Conservation (phyloP, 768 basidiomycete genomes). For the Postia placenta region DNA sequence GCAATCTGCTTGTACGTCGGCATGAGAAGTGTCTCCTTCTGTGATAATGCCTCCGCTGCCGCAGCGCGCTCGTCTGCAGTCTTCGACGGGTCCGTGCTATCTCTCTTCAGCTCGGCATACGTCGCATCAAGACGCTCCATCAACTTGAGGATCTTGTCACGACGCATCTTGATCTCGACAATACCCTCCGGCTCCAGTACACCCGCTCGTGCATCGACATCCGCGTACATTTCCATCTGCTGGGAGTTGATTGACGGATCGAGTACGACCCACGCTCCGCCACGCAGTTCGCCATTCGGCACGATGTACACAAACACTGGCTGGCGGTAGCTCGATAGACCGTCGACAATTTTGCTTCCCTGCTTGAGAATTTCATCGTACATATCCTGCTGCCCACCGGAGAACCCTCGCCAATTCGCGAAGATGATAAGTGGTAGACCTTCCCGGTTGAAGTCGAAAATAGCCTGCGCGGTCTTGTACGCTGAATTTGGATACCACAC, state of each 20-base stretch:
- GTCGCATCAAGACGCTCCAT: slow-evolving; percentile 92
- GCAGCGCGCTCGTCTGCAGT: slow-evolving; percentile 68
- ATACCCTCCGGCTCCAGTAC: slow-evolving; percentile 96
- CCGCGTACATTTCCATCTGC: slow-evolving; percentile 99
- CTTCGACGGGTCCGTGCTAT: slow-evolving; percentile 69
- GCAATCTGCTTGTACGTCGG: slow-evolving; percentile 95
- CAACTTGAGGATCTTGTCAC: slow-evolving; percentile 81
- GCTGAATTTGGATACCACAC: slow-evolving; percentile 99
- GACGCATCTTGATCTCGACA: slow-evolving; percentile 96
- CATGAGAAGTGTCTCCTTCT: slow-evolving; percentile 73
- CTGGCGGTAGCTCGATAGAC: slow-evolving; percentile 93
- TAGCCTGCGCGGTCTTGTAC: slow-evolving; percentile 98
- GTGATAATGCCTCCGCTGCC: slow-evolving; percentile 61
- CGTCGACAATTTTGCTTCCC: slow-evolving; percentile 98
- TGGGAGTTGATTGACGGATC: slow-evolving; percentile 96
- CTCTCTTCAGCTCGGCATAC: slow-evolving; percentile 76
- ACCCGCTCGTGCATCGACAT: slow-evolving; percentile 92
- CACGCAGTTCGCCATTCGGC: slow-evolving; percentile 96
- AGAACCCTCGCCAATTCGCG: slow-evolving; percentile 99
- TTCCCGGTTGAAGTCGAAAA: slow-evolving; percentile 98
- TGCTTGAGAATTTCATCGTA: slow-evolving; percentile 97
- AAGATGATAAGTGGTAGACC: slow-evolving; percentile 96
- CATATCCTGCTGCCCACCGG: slow-evolving; percentile 99
- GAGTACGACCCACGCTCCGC: slow-evolving; percentile 98
- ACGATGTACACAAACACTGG: slow-evolving; percentile 98